Evolutionary conservation across 139 green algal genomes (phyloP), one percentile per base, ranked within the genome.

Genomic region (Astrephomene gubernaculifera): DNA sequence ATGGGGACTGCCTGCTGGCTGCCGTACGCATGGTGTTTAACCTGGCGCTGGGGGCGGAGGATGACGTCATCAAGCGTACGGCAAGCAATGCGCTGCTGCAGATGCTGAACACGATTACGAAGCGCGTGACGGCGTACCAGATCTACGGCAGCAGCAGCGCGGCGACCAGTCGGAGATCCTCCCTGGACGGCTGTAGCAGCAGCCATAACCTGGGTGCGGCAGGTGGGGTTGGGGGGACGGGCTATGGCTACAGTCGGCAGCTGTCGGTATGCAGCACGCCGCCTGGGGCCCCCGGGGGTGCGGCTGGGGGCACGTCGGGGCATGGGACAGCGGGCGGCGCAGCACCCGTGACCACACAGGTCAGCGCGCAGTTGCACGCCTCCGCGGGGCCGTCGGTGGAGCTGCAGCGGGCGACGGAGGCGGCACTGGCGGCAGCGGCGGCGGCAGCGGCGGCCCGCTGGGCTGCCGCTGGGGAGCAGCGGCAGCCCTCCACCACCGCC

Each of bases 21-120:
- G 93, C 92, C 2, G 90, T 98, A 22, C 89, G 95, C 25, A 92
- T 92, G 1, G 94, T 97, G 0, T 98, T 98, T 91, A 98, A 98
- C 87, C 83, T 98, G 12, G 95, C 95, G n/a, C 90, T 98, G 21
- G 93, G 91, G 64, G 89, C 79, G 27, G 93, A 96, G 36, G 94
- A 93, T 27, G 82, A 91, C 24, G 83, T 82, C 78, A 95, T 97
- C 78, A 94, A 96, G 82, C 91, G 92, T 52, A 97, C 95, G 2
- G 94, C 96, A 0, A 89, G 87, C 79, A 96, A 94, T 21, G 95
- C 96, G 14, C 89, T 98, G 88, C 65, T 82, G 45, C 89, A 92
- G 83, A 97, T 97, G 93, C 89, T 98, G 35, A 98, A 98, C 88
- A 98, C 96, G 19, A 89, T 97, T 33, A 71, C 94, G 6, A 97